Percentiles rank a stretch among this genome's conserved stretches.
Evolutionary conservation across 495 filamentous ascomycete species (phyloP).

Genomic region (Penicillium macrosclerotiorum): DNA sequence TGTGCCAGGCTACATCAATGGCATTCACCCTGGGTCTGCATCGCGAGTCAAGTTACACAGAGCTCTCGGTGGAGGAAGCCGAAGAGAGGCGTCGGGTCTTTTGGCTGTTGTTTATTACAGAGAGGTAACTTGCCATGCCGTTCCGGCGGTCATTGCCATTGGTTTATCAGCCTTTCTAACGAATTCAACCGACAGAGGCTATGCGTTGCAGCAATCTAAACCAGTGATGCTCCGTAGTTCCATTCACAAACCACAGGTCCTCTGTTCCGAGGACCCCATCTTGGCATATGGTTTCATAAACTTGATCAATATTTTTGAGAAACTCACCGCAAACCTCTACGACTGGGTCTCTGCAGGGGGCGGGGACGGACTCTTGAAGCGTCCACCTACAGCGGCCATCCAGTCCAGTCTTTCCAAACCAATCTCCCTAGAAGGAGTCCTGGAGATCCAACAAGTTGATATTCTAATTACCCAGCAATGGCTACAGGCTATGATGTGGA

Average conservation of each 20-base stretch:
- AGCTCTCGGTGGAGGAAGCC: constrained; percentile 42
- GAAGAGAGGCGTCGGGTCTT: constrained; percentile 58
- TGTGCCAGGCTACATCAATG: constrained; percentile 61
- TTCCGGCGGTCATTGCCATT: too few relatives aligned
- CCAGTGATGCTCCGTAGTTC: constrained; percentile 53
- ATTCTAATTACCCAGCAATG: constrained; percentile 62
- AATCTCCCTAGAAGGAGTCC: constrained; percentile 44
- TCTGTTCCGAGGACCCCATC: constrained; percentile 47
- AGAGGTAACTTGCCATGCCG: too few relatives aligned
- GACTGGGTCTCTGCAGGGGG: constrained; percentile 44
- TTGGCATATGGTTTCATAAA: constrained; percentile 52
- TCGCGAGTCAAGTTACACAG: constrained; percentile 52
- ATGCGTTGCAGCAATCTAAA: constrained; percentile 53
- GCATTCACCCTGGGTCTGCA: constrained; percentile 59
- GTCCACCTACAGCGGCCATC: constrained; percentile 36
- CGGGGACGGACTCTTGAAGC: constrained; percentile 35
- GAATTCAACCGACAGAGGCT: constrained; percentile 29
- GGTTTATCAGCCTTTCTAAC: neutral
- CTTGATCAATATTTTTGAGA: constrained; percentile 52
- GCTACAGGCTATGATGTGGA: constrained; percentile 62
- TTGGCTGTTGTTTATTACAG: constrained; percentile 63
- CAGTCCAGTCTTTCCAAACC: constrained; percentile 40
- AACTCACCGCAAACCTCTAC: constrained; percentile 40
- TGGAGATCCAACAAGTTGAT: constrained; percentile 59
- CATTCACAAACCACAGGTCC: constrained; percentile 45